Conservation (phyloP, 306 rosid species). For the Cucurbita argyrosperma region DNA sequence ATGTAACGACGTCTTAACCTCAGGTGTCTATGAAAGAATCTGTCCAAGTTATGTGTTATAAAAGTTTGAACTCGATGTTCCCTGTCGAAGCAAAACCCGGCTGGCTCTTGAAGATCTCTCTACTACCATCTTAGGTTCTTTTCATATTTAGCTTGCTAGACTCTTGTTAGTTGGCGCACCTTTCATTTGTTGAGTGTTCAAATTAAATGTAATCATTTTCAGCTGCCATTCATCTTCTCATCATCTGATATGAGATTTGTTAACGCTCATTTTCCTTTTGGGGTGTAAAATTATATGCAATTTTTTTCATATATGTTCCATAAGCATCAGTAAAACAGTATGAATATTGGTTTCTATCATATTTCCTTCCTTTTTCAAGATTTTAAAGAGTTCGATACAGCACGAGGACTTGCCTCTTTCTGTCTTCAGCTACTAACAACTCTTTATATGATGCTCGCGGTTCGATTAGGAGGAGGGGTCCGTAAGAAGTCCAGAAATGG, state of each 20-base stretch:
- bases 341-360: background rate
- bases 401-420: background rate
- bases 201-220: background rate
- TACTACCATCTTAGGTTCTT: background rate
- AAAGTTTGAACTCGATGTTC: background rate
- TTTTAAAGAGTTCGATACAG: background rate
- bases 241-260: background rate
- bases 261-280: background rate
- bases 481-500: background rate
- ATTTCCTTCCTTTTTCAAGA: background rate
- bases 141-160: background rate
- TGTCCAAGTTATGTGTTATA: slow-evolving; percentile 4
- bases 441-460: background rate
- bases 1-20: background rate
- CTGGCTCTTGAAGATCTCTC: background rate
- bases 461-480: slow-evolving; percentile 1
- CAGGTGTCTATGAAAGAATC: background rate
- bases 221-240: background rate
- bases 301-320: background rate
- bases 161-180: background rate
- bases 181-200: background rate
- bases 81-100: background rate
- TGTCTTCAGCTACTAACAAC: slow-evolving; percentile 3
- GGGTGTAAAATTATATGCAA: background rate
- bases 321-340: background rate